Evolutionary conservation across 148 eudicot species (phyloP).

Genomic region (Rhododendron vialii): DNA sequence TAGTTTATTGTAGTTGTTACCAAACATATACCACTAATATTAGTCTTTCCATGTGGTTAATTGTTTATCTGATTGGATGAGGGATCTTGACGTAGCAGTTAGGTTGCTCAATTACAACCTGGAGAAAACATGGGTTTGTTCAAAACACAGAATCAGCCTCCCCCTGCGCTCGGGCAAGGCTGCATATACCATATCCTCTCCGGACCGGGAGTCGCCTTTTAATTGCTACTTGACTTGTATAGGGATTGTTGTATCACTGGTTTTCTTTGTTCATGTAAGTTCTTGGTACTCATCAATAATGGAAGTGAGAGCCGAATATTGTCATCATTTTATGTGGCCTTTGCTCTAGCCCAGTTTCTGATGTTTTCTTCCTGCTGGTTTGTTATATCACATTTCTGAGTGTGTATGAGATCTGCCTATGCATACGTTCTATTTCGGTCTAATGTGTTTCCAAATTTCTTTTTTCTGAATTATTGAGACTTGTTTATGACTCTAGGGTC

Average conservation of each 20-base stretch:
- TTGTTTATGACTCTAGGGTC: not conserved
- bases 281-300: slow-evolving; percentile 6
- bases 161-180: not conserved
- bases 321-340: not conserved
- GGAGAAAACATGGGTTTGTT: not conserved
- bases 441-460: not conserved
- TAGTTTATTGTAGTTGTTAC: not conserved
- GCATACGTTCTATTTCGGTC: not conserved
- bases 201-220: not conserved
- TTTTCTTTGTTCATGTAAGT: slow-evolving; percentile 3
- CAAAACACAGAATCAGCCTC: not conserved
- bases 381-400: not conserved
- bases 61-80: not conserved
- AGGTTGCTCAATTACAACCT: not conserved
- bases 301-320: slow-evolving; percentile 3
- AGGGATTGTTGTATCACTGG: slow-evolving; percentile 16
- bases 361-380: not conserved
- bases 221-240: slow-evolving; percentile 9
- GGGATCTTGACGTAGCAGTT: not conserved
- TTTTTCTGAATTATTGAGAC: not conserved
- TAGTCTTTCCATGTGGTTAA: not conserved
- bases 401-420: no score
- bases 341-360: not conserved
- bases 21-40: slow-evolving; percentile 3
- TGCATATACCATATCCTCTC: not conserved